Percentiles rank a stretch among this genome's conserved stretches.
Conservation (phyloP, 148 eudicot genomes). For the Polygonum maritimum region DNA sequence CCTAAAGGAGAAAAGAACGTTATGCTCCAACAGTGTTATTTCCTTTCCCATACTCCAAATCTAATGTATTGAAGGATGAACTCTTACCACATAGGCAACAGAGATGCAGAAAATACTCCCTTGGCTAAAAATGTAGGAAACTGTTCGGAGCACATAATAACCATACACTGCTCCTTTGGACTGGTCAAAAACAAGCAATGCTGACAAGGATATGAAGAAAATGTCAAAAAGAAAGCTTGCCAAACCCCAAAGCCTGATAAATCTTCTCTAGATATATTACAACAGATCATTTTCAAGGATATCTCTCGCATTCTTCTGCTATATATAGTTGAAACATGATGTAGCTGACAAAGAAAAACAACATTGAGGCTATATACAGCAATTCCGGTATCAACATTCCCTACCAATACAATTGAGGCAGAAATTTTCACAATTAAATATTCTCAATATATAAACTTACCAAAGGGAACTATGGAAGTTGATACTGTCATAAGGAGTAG, state of each 20-base stretch:
- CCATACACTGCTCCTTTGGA: conserved; percentile 67
- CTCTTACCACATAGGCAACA: conserved; percentile 84
- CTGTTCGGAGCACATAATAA: conserved; percentile 63
- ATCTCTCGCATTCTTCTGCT: not conserved
- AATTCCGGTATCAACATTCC: not conserved
- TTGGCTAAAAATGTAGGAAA: conserved; percentile 71
- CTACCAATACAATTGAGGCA: not conserved
- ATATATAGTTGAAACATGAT: not conserved
- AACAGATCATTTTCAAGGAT: not conserved
- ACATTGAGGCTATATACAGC: not conserved
- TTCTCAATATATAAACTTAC: conserved; percentile 20
- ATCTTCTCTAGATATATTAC: not conserved
- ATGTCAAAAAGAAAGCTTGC: not conserved
- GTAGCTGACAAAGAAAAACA: not conserved
- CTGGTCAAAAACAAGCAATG: conserved; percentile 53
- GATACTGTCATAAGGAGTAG: conserved; percentile 75
- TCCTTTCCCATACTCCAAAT: not conserved
- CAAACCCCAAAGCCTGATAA: not conserved
- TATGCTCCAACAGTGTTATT: not conserved
- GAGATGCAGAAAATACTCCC: conserved; percentile 93
- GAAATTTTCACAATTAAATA: not conserved
- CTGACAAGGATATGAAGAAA: conserved; percentile 28
- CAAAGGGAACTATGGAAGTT: conserved; percentile 65
- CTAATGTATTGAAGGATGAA: not conserved
- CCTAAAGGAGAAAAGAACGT: conserved; percentile 25